phyloP scores from a whole-genome alignment of 148 eudicot species.

The Beta vulgaris region DNA sequence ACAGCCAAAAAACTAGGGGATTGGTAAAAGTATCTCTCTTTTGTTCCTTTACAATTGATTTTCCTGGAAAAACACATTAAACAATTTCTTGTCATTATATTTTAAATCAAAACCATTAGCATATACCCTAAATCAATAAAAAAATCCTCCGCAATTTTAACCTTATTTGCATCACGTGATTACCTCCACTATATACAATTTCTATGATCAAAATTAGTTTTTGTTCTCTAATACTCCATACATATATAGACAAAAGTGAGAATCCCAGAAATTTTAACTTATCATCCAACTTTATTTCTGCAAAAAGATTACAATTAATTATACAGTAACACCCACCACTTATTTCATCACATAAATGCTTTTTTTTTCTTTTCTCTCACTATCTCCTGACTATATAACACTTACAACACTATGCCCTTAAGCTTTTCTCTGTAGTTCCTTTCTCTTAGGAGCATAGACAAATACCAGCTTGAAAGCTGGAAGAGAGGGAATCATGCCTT shows the following conservation, averaged over 20 bases:
- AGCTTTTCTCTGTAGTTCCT: not conserved
- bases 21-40: not conserved
- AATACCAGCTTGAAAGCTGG: not conserved
- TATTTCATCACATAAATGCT: not conserved
- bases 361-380: not conserved
- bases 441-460: not conserved
- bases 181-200: too few relatives aligned
- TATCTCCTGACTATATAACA: not conserved
- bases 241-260: not conserved
- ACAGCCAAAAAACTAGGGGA: not conserved
- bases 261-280: too few relatives aligned
- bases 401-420: not conserved
- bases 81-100: not conserved
- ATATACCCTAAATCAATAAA: not conserved
- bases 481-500: conserved; percentile 19
- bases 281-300: too few relatives aligned
- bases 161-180: not conserved
- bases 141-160: not conserved
- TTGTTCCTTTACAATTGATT: not conserved
- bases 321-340: not conserved
- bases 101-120: not conserved
- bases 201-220: not conserved
- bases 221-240: not conserved
- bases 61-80: not conserved
- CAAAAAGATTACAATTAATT: not conserved